Evolutionary conservation across 2,329 filamentous ascomycete species (phyloP), one percentile per base, ranked within the genome.

Genomic region (Cercospora sp.): DNA sequence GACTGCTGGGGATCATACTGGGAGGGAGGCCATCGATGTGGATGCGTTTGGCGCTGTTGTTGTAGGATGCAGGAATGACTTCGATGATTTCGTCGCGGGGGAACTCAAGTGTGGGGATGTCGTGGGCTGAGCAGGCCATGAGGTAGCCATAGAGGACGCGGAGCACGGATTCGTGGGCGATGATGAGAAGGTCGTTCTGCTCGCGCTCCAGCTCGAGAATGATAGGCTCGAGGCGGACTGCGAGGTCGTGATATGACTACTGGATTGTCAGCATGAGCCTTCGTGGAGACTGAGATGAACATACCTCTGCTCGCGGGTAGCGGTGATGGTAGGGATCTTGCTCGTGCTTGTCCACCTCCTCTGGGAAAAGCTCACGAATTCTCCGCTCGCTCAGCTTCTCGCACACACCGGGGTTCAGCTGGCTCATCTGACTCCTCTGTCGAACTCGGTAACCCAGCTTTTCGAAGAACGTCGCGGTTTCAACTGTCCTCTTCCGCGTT

Each of bases 21-120:
- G 84, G 80, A 2, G 87, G 86, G 7, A 91, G 83, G 66, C 84
- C 84, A 3, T 92, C 91, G 70, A 99, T 97, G 74, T 91, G 89
- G 75, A 99, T 93, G 67, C 93, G 89, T 79, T 92, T 95, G 20
- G 94, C 92, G 79, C 95, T 91, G 77, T 99, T 99, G 82, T 97
- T 95, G 81, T 99, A 99, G 33, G 93, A 94, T 18, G 94, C 94
- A 3, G 95, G 96, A 68, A 98, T 96, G 78, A 99, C 97, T 88
- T 99, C 95, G 73, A 99, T 97, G 77, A 99, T 98, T 79, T 99
- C 93, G 77, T 99, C 91, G 53, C 95, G 91, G 3, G 95, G 95
- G 76, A 99, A 99, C 73, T 93, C 91, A 69, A 99, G 87, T 73
- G 90, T 91, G 3, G 95, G 95, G 70, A 99, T 99, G 76, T 97